These are phyloP conservation scores for Exserohilum rostratum DNA, from an alignment of 2,329 filamentous ascomycete genomes.

Conservation along the genomic window DNA sequence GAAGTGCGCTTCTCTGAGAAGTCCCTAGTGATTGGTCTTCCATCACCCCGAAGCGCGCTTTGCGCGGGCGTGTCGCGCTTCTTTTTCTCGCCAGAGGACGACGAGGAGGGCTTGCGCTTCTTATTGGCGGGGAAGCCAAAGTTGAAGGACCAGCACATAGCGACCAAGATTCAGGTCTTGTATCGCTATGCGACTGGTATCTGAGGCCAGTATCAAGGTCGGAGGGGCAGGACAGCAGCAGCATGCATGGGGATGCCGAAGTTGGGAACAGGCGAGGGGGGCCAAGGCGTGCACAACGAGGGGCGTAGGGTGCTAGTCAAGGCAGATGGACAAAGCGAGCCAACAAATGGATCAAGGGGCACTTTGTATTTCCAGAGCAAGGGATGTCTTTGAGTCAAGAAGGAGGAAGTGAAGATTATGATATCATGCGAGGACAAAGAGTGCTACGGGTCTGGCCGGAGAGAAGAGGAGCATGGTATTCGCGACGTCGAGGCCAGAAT, in stretches of 20 bases:
- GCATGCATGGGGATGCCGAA: slow-evolving; percentile 33
- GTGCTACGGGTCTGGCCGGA: slow-evolving; percentile 25
- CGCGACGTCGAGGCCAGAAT: slow-evolving; percentile 37
- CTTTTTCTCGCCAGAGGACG: slow-evolving; percentile 39
- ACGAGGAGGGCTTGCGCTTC: slow-evolving; percentile 36
- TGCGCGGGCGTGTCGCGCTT: slow-evolving; percentile 33
- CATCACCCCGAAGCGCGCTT: slow-evolving; percentile 32
- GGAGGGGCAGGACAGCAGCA: slow-evolving; percentile 17
- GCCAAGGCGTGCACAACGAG: slow-evolving; percentile 27
- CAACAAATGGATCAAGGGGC: slow-evolving; percentile 28
- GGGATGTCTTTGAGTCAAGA: slow-evolving; percentile 23
- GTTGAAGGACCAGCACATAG: slow-evolving; percentile 48
- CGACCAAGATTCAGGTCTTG: slow-evolving; percentile 32
- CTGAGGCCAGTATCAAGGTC: slow-evolving; percentile 21
- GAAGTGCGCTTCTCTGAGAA: slow-evolving; percentile 42
- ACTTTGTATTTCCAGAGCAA: slow-evolving; percentile 33
- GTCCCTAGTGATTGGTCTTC: slow-evolving; percentile 29
- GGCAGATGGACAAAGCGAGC: slow-evolving; percentile 25
- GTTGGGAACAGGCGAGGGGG: slow-evolving; percentile 31
- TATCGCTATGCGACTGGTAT: slow-evolving; percentile 35
- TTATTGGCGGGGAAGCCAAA: slow-evolving; percentile 40
- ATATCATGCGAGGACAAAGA: slow-evolving; percentile 42
- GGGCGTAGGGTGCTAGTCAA: slow-evolving; percentile 41
- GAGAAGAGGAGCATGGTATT: slow-evolving; percentile 33
- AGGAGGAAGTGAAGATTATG: slow-evolving; percentile 31